A percentile compares a stretch with the other conserved stretches of the same genome.
phyloP scores from a whole-genome alignment of 306 rosid genomes.

The Cotoneaster glaucophyllus region DNA sequence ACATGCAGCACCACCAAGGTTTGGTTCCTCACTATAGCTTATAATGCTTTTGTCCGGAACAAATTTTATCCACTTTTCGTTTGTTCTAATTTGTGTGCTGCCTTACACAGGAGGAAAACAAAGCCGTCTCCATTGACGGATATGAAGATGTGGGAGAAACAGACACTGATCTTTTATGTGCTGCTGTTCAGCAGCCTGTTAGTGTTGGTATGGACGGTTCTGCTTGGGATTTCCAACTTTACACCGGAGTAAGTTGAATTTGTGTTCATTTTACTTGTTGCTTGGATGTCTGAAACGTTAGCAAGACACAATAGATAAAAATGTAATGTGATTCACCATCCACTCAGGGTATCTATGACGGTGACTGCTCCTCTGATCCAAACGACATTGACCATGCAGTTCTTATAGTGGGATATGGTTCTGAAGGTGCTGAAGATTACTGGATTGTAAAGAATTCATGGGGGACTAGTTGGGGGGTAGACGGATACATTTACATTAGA shows the following conservation, averaged over 20 bases:
- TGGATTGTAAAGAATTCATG: conserved; percentile 88
- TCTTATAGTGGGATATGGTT: conserved; percentile 66
- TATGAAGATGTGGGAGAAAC: conserved; percentile 54
- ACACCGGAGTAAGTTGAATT: conserved; percentile 51
- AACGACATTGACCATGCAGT: conserved; percentile 70
- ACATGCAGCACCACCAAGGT: conserved; percentile 59
- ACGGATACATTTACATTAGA: conserved; percentile 57
- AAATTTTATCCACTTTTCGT: not conserved
- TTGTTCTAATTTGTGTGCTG: not conserved
- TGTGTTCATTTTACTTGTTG: not conserved
- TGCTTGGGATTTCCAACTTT: conserved; percentile 59
- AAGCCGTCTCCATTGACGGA: conserved; percentile 54
- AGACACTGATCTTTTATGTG: conserved; percentile 50
- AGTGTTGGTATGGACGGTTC: conserved; percentile 67
- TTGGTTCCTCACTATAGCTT: not conserved
- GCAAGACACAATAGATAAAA: not conserved
- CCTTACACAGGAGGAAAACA: conserved; percentile 47
- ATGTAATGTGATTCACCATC: not conserved
- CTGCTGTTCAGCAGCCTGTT: conserved; percentile 58
- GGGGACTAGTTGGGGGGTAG: conserved; percentile 72
- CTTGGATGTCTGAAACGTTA: not conserved
- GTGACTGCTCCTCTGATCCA: conserved; percentile 64
- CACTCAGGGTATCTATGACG: conserved; percentile 72
- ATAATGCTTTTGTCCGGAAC: not conserved
- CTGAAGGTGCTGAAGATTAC: conserved; percentile 59